Conservation (phyloP, 139 green algal genomes). For the Coelastrella sp. region DNA sequence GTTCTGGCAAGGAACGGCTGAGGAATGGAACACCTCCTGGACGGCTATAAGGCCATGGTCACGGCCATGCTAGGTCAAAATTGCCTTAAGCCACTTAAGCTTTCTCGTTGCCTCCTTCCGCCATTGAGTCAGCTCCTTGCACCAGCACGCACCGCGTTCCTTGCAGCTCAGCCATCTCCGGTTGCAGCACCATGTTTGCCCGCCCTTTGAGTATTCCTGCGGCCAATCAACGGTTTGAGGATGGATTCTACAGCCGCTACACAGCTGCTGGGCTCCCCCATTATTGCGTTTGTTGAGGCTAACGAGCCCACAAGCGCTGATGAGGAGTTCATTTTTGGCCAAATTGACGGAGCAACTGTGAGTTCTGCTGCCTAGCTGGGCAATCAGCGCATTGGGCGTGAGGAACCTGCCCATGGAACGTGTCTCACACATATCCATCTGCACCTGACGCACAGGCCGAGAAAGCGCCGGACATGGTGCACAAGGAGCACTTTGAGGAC, state of each 20-base stretch:
- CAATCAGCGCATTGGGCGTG: not conserved
- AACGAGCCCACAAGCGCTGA: not conserved
- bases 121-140: too few species aligned
- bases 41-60: not conserved
- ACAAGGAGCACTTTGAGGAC: slow-evolving; percentile 6
- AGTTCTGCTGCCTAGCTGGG: not conserved
- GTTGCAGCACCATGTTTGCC: not conserved
- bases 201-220: not conserved
- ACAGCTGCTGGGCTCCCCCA: not conserved
- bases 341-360: not conserved
- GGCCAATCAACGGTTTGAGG: not conserved
- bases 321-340: not conserved
- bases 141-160: too few species aligned
- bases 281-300: slow-evolving; percentile 49
- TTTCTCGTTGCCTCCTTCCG: too few species aligned
- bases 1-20: not conserved
- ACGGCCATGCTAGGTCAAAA: too few species aligned
- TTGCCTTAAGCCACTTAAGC: too few species aligned
- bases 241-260: not conserved
- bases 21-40: not conserved
- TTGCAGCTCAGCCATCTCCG: not conserved
- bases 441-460: not conserved
- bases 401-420: not conserved
- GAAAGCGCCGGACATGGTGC: not conserved
- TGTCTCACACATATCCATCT: not conserved